Percentiles rank a stretch among this genome's conserved stretches.
phyloP scores from a whole-genome alignment of 2,329 filamentous ascomycete genomes.

The Arthrobotrys entomopaga region DNA sequence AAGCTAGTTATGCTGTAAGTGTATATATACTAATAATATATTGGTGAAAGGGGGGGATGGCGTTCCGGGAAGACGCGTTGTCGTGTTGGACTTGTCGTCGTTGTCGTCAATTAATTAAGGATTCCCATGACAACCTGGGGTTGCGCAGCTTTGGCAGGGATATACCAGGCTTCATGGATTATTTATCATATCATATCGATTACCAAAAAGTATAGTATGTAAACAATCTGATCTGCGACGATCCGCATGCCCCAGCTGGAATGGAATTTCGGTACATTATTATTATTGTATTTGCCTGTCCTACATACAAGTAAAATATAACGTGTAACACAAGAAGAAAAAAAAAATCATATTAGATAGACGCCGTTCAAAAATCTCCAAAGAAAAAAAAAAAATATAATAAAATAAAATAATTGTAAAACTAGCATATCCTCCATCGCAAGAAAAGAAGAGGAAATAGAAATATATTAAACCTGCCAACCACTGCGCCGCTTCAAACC shows the following conservation, averaged over 20 bases:
- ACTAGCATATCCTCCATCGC: not conserved
- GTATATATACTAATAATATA: too few species aligned
- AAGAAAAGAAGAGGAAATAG: not conserved
- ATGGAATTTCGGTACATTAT: slow-evolving; percentile 43
- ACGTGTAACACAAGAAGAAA: slow-evolving; percentile 6
- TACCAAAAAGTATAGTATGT: too few species aligned
- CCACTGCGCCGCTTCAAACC: too few species aligned
- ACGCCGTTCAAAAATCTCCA: slow-evolving; percentile 23
- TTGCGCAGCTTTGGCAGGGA: slow-evolving; percentile 21
- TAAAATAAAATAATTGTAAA: not conserved
- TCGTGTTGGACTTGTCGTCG: slow-evolving; percentile 30
- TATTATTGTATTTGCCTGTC: too few species aligned
- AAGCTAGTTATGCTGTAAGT: too few species aligned
- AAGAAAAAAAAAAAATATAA: not conserved
- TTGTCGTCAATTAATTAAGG: not conserved
- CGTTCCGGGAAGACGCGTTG: slow-evolving; percentile 33
- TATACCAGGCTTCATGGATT: not conserved
- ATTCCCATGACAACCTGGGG: slow-evolving; percentile 16
- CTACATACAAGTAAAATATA: not conserved
- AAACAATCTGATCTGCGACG: not conserved
- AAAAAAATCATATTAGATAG: slow-evolving; percentile 34
- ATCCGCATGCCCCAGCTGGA: not conserved
- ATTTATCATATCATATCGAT: too few species aligned
- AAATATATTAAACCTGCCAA: slow-evolving; percentile 7
- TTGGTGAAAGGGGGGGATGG: too few species aligned